These are phyloP conservation scores for Colletotrichum gloeosporioides DNA, from an alignment of 2,329 filamentous ascomycete genomes.

Conservation along the genomic window DNA sequence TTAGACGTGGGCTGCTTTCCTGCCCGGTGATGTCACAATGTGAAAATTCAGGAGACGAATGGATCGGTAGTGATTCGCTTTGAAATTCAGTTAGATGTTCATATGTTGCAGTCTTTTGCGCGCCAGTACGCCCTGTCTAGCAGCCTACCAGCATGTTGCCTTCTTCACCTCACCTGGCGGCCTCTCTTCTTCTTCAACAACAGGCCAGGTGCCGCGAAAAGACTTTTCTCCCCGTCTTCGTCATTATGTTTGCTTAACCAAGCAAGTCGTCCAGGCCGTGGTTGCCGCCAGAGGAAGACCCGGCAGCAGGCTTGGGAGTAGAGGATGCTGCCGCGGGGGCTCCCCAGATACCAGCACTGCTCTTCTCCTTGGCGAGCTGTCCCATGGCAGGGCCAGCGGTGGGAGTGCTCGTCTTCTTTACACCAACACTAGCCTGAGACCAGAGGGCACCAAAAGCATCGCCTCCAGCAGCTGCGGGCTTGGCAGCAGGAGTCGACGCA, in stretches of 20 bases:
- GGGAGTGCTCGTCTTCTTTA: constrained; percentile 74
- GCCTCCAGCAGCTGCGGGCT: constrained; percentile 65
- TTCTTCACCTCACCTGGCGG: neutral
- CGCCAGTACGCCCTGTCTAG: constrained; percentile 48
- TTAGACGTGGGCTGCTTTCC: neutral
- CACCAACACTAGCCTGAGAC: constrained; percentile 73
- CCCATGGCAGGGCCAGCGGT: constrained; percentile 80
- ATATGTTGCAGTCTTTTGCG: constrained; percentile 38
- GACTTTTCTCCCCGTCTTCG: neutral
- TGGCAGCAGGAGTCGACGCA: constrained; percentile 48
- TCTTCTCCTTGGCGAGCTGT: constrained; percentile 98
- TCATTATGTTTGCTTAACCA: constrained; percentile 34
- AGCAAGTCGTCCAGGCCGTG: constrained; percentile 55
- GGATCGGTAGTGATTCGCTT: neutral
- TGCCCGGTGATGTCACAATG: neutral
- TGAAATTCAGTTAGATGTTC: constrained; percentile 21
- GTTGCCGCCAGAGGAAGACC: constrained; percentile 13
- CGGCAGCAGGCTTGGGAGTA: constrained; percentile 30
- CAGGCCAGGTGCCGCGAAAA: neutral
- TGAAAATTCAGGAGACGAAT: neutral
- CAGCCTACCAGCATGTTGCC: constrained; percentile 33
- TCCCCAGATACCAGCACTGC: constrained; percentile 93
- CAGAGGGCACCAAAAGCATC: constrained; percentile 93
- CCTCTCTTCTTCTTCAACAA: constrained; percentile 3
- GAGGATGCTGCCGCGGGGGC: constrained; percentile 56